Evolutionary conservation across 345 rosid species (phyloP), one percentile per base, ranked within the genome.

Genomic region (Physaria fendleri): DNA sequence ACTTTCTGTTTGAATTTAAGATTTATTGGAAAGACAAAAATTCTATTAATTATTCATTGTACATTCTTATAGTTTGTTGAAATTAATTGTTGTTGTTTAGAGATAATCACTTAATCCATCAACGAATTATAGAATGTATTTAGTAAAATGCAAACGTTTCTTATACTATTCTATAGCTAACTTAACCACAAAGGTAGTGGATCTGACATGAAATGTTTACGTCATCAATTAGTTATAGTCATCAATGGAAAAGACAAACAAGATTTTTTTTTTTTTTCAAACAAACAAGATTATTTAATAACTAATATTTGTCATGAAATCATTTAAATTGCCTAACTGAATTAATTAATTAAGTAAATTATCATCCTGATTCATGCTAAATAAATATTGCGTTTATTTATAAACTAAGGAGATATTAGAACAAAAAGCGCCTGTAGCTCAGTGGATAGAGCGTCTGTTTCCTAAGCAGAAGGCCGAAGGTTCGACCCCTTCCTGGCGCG

Each of bases 381-480:
- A n/a, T n/a, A n/a, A n/a, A n/a, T n/a, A n/a, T n/a, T n/a, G n/a
- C n/a, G n/a, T n/a, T n/a, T n/a, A n/a, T n/a, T n/a, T n/a, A n/a
- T n/a, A n/a, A n/a, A n/a, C n/a, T n/a, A n/a, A n/a, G n/a, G n/a
- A n/a, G n/a, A n/a, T n/a, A n/a, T n/a, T n/a, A n/a, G n/a, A 32
- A 1, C 4, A 2, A 17, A 0, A 1, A 14, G 87, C 87, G 82
- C 85, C 76, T 80, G 89, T 85, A 88, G 96, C 93, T 85, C 96
- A 88, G 93, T 85, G 90, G 90, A 88, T 88, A 88, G 90, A 88
- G 96, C 93, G 88, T 88, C 86, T 83, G 88, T 85, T 82, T 85
- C 94, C 94, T 88, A 88, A 88, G 94, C 88, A 81, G 94, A 85
- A 85, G 84, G 96, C 62, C 90, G 88, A 68, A 88, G 85, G 83